Percentiles rank a stretch among this genome's conserved stretches.
phyloP scores from a whole-genome alignment of 257 asterid species.

The Plantago elongata region DNA sequence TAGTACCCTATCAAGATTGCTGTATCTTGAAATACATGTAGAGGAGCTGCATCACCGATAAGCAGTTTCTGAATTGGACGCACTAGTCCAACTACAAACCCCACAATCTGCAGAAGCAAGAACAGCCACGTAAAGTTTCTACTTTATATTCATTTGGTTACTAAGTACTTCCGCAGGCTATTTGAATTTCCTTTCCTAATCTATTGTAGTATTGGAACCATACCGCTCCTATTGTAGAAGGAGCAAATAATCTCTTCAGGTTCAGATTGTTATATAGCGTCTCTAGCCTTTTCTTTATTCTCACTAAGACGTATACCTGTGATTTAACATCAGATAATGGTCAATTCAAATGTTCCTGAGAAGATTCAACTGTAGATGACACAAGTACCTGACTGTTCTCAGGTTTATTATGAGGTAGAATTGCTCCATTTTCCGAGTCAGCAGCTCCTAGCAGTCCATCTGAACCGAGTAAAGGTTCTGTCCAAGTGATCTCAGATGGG shows the following conservation, averaged over 20 bases:
- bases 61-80: slow-evolving; percentile 11
- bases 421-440: slow-evolving; percentile 23
- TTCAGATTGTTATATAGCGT: slow-evolving; percentile 45
- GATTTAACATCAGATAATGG: slow-evolving; percentile 17
- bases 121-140: not conserved
- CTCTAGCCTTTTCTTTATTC: slow-evolving; percentile 35
- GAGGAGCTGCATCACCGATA: slow-evolving; percentile 13
- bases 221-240: slow-evolving; percentile 85
- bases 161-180: too few relatives aligned
- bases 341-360: slow-evolving; percentile 6
- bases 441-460: not conserved
- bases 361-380: slow-evolving; percentile 9
- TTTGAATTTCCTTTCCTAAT: not conserved
- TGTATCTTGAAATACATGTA: slow-evolving; percentile 13
- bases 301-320: slow-evolving; percentile 41
- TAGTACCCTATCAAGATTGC: slow-evolving; percentile 7
- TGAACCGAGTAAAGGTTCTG: slow-evolving; percentile 58
- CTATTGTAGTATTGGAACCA: slow-evolving; percentile 15
- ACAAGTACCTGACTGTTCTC: slow-evolving; percentile 38
- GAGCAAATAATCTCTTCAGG: slow-evolving; percentile 70
- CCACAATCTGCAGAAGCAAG: slow-evolving; percentile 3
- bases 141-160: too few relatives aligned
- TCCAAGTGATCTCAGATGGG: slow-evolving; percentile 27
- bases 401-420: slow-evolving; percentile 21
- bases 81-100: slow-evolving; percentile 15